Base-by-base conservation (phyloP, 106 monocot species). In the Apostasia ramifera region DNA sequence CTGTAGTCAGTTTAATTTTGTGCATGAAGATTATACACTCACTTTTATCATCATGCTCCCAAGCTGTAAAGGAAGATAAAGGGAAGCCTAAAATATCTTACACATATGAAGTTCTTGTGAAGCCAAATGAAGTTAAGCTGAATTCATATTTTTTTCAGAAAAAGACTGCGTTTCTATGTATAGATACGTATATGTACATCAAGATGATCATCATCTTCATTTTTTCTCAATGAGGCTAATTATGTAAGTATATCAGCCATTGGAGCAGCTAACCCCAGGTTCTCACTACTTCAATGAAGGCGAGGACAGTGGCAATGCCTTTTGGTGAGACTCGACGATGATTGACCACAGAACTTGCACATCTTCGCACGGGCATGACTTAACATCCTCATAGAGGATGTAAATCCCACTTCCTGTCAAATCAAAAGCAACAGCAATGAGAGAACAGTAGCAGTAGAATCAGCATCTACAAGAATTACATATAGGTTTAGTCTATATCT, bases 311-410 rank as follows among this genome's bases (percentile, higher is more conserved):
- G 14, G 52, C 11, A 12, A 13, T 37, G 53, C 41, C 9, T 51
- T 61, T 40, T 58, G 67, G 52, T 76, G 75, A 2, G 76, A 81
- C 61, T 81, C 80, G 10, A 77, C 59, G 8, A 91, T 87, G 61
- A 87, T 91, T 11, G 87, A 91, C 91, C 91, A 91, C 2, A 91
- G 74, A n/a, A 91, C 80, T 37, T 91, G 90, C 64, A 91, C 86
- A 39, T 91, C 90, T 57, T 91, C 90, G 40, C 78, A 83, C 55
- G 68, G 81, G 76, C 90, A 91, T 49, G 90, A 91, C 83, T 86
- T 81, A 69, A 91, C 91, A 68, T 91, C 91, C 46, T 91, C 87
- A 13, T 84, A 85, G 0, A 91, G 72, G 48, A 91, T 84, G 76
- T 82, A 80, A 52, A 91, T 91, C 57, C 91, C 91, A 61, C 77